Evolutionary conservation across 345 rosid genomes (phyloP), one percentile per base, ranked within the genome.

Genomic region (Erucastrum elatum): DNA sequence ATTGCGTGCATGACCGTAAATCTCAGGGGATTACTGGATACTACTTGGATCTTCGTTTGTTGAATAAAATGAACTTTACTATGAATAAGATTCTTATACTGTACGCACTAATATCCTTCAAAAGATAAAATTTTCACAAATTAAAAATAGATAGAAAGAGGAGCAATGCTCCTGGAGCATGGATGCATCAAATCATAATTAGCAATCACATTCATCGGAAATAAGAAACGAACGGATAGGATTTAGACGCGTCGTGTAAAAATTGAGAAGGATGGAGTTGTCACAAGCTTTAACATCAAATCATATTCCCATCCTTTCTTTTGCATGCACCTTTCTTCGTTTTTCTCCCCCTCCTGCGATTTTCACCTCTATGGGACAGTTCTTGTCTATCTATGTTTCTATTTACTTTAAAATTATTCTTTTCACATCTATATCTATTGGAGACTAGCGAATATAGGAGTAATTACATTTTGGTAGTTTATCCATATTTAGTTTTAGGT

Each of bases 271-370:
- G 26, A 44, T 26, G 26, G 71, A 56, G 31, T 58, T 12, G 71
- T 51, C 41, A 27, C 71, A 78, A 72, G 81, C 81, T 78, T 78
- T 78, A 78, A 39, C 81, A 78, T 78, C 81, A 78, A 78, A 71
- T 78, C 81, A 78, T 72, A 72, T 60, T 79, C 74, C 77, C 82
- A 73, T 79, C 74, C 41, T 46, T 37, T 60, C 56, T 25, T 44
- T 78, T 78, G 76, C 81, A 78, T 78, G 76, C 81, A 78, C 60
- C 69, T 72, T 78, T 78, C 82, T 60, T 39, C 8, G 58, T 64
- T 51, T 44, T 26, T 4, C 1, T n/a, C 3, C 12, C 55, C 29
- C 56, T 68, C 37, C 73, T 31, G 21, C 81, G 41, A 5, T 41
- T 78, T 78, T 78, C 37, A 65, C 77, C 72, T 71, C 73, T 78